Conservation (phyloP, 2,329 filamentous ascomycete species). For the Myriosclerotinia curreyana region DNA sequence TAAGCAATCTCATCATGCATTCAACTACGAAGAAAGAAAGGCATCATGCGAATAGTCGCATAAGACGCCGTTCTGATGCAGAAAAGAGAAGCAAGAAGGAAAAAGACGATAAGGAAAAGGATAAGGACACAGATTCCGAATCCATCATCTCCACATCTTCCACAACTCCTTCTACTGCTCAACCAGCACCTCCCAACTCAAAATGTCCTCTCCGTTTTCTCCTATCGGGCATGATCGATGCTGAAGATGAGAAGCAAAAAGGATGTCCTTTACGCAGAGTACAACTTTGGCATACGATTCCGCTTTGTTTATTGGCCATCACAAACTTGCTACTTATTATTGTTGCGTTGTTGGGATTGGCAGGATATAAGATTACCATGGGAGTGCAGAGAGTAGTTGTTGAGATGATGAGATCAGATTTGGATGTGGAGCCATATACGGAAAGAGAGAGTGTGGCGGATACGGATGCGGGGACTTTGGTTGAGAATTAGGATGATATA, state of each 20-base stretch:
- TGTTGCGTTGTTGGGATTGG: conserved; percentile 33
- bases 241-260: conserved; percentile 21
- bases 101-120: conserved; percentile 30
- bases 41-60: conserved; percentile 31
- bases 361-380: conserved; percentile 31
- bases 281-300: conserved; percentile 36
- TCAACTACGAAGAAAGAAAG: conserved; percentile 33
- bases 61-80: conserved; percentile 29
- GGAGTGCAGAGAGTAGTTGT: conserved; percentile 26
- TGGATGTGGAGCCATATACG: conserved; percentile 23
- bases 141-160: conserved; percentile 28
- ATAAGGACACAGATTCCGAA: conserved; percentile 33
- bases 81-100: conserved; percentile 33
- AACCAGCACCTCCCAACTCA: conserved; percentile 21
- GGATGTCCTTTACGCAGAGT: conserved; percentile 33
- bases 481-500: conserved; percentile 1
- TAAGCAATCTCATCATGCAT: conserved; percentile 28
- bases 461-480: conserved; percentile 8
- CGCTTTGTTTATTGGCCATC: conserved; percentile 33
- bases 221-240: conserved; percentile 31
- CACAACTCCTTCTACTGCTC: conserved; percentile 17
- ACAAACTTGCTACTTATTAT: conserved; percentile 36
- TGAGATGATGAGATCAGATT: conserved; percentile 24
- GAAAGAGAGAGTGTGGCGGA: conserved; percentile 20
- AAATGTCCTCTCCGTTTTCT: conserved; percentile 36